phyloP scores from a whole-genome alignment of 768 basidiomycete species.

The Nevesoporus exiguus region DNA sequence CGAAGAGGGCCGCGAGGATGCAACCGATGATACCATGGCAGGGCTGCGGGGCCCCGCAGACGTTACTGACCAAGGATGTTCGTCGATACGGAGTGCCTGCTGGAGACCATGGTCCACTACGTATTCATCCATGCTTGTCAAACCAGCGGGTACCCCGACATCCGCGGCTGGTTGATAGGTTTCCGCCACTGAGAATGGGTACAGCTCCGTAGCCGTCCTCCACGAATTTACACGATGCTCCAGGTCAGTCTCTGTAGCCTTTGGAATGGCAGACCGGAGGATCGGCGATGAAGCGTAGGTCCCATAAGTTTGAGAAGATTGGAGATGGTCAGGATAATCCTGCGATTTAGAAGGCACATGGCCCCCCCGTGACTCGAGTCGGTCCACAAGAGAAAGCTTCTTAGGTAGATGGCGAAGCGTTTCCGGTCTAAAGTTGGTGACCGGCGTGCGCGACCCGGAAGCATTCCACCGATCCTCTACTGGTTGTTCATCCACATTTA shows the following conservation, averaged over 20 bases:
- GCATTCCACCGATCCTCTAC: conserved; percentile 35
- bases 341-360: conserved; percentile 34
- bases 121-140: conserved; percentile 25
- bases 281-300: conserved; percentile 54
- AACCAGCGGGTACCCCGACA: conserved; percentile 7
- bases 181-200: conserved; percentile 45
- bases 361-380: conserved; percentile 46
- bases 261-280: conserved; percentile 57
- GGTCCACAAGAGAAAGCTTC: conserved; percentile 68
- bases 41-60: conserved; percentile 55
- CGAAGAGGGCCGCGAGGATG: conserved; percentile 44
- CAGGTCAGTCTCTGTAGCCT: conserved; percentile 48
- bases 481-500: conserved; percentile 39
- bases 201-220: conserved; percentile 54
- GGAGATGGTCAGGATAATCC: neutral
- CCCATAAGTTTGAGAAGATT: conserved; percentile 18
- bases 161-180: conserved; percentile 20
- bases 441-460: conserved; percentile 17
- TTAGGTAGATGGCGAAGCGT: conserved; percentile 53
- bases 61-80: conserved; percentile 64
- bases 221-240: conserved; percentile 61
- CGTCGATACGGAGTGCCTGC: conserved; percentile 42
- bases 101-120: conserved; percentile 8
- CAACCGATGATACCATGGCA: conserved; percentile 37
- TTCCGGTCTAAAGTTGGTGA: conserved; percentile 22